Base-by-base conservation (phyloP, 805 yeast species). In the Nakazawaea ishiwadae region DNA sequence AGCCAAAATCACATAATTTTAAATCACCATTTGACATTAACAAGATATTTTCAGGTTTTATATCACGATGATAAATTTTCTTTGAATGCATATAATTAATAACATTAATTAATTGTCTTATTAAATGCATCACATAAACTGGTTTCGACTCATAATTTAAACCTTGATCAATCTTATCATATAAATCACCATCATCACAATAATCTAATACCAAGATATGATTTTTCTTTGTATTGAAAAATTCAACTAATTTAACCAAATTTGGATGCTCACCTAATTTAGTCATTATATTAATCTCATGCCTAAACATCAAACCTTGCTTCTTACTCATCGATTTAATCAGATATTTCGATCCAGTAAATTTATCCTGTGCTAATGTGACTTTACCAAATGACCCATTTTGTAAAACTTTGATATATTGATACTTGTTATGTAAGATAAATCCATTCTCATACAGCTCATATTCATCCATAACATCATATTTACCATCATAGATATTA, bases 1-100 rank as follows among this genome's bases (percentile, higher is more conserved):
- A 69, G 0, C 90, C 90, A 86, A 87, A 82, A 56, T 82, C 89
- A 42, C 86, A 80, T 36, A 82, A 60, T 56, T 82, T 82, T 37
- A 81, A 66, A 21, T 71, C 56, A 35, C 81, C 79, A 39, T 66
- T 59, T 4, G 58, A 57, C 48, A 71, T 72, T 39, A 82, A 60
- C 24, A 82, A 60, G 21, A 82, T 70, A 51, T 82, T 82, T 59
- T 82, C 90, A 1, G 90, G 90, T 57, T 82, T 82, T 44, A 82
- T 71, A 54, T 82, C 90, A 36, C 90, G 65, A 56, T 82, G 90
- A 48, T 75, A 81, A 11, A 82, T 68, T 0, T 82, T 81, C 31
- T 63, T 59, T 4, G 71, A 58, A 53, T 84, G 91, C 4, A 82
- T 67, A 50, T 63, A 76, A 11, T 59, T 50, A 20, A 84, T 59